Evolutionary conservation across 2,329 filamentous ascomycete genomes (phyloP).

Genomic region (Ilyonectria robusta): DNA sequence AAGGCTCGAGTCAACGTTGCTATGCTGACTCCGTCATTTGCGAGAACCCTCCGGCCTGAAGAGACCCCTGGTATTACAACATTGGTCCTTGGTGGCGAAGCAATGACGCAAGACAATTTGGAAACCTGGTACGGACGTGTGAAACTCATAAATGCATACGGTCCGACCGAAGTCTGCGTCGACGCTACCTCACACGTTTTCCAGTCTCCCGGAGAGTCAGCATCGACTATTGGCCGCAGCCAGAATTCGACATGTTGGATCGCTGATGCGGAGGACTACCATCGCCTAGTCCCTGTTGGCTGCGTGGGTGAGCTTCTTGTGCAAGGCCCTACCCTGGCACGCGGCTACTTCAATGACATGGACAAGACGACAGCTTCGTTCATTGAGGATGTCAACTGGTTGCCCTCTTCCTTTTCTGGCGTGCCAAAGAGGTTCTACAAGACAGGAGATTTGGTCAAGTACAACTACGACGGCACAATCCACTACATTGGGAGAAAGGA

Average conservation of each 20-base stretch:
- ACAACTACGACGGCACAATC: slow-evolving; percentile 53
- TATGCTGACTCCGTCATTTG: slow-evolving; percentile 44
- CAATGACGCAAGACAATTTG: slow-evolving; percentile 31
- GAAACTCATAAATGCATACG: slow-evolving; percentile 42
- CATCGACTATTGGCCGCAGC: slow-evolving; percentile 29
- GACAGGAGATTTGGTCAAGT: slow-evolving; percentile 44
- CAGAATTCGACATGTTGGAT: slow-evolving; percentile 37
- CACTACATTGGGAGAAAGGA: slow-evolving; percentile 57
- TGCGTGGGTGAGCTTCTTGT: slow-evolving; percentile 40
- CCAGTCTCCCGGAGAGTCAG: not conserved
- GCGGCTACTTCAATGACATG: slow-evolving; percentile 41
- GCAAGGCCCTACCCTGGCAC: slow-evolving; percentile 40
- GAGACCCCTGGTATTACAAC: slow-evolving; percentile 32
- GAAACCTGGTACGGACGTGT: slow-evolving; percentile 34
- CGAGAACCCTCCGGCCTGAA: slow-evolving; percentile 30
- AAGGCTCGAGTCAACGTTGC: slow-evolving; percentile 30
- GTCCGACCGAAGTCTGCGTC: slow-evolving; percentile 39
- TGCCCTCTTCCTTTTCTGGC: slow-evolving; percentile 41
- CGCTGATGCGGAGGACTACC: slow-evolving; percentile 37
- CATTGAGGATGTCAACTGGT: slow-evolving; percentile 23
- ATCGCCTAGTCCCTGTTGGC: slow-evolving; percentile 31
- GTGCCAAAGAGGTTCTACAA: slow-evolving; percentile 37
- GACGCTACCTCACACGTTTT: slow-evolving; percentile 28
- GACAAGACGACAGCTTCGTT: slow-evolving; percentile 46
- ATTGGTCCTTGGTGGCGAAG: slow-evolving; percentile 41